Evolutionary conservation across 1,284 basidiomycete species (phyloP).

Genomic region (Leccinum discolor): DNA sequence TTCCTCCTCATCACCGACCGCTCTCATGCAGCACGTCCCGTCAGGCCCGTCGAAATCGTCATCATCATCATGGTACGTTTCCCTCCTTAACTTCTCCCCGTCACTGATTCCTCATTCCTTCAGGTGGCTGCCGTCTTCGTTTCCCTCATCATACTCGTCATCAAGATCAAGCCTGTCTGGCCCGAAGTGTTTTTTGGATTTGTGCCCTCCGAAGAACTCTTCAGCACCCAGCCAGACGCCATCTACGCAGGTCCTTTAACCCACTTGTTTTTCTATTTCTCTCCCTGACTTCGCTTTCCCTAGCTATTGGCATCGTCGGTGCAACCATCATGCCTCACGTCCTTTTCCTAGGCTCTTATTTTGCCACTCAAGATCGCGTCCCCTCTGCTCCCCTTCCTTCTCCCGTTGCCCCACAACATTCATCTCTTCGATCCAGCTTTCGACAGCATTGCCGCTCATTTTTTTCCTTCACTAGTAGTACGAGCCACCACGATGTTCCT

Average conservation of each 20-base stretch:
- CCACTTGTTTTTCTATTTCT: neutral
- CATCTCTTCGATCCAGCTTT: neutral
- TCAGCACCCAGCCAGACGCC: conserved; percentile 49
- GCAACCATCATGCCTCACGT: conserved; percentile 77
- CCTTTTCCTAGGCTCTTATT: conserved; percentile 76
- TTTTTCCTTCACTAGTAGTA: conserved; percentile 27
- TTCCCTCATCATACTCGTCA: conserved; percentile 76
- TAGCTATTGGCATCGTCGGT: conserved; percentile 70
- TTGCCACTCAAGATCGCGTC: conserved; percentile 68
- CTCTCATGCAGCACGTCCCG: conserved; percentile 52
- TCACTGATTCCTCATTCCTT: conserved; percentile 1
- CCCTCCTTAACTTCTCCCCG: neutral
- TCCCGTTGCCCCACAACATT: neutral
- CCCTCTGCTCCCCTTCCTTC: conserved; percentile 20
- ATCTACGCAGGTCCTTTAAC: conserved; percentile 65
- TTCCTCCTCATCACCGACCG: conserved; percentile 68
- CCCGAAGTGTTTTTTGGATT: conserved; percentile 73
- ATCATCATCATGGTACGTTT: conserved; percentile 55
- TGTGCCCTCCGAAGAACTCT: conserved; percentile 61
- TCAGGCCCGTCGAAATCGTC: conserved; percentile 73
- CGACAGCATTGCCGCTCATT: conserved; percentile 10
- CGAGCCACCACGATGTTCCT: conserved; percentile 32
- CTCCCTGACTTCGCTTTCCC: neutral
- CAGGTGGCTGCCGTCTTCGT: conserved; percentile 66
- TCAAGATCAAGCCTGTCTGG: conserved; percentile 72